phyloP scores from a whole-genome alignment of 2,329 filamentous ascomycete genomes.

The Hawksworthiomyces lignivorus region DNA sequence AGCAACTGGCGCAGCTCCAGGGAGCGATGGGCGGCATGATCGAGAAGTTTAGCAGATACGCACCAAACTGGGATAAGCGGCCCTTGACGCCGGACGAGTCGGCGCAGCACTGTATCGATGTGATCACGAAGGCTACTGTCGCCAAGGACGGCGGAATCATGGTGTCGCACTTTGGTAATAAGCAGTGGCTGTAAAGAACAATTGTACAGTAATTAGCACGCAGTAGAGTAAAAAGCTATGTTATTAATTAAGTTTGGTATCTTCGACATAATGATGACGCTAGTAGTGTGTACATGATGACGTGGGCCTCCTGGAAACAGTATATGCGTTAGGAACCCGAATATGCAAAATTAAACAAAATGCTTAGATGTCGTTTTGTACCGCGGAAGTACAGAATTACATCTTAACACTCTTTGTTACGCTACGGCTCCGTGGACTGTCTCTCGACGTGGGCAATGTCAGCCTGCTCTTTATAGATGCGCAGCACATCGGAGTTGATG shows the following conservation, averaged over 20 bases:
- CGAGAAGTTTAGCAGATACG: constrained; percentile 26
- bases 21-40: constrained; percentile 20
- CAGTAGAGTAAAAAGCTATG: too few species aligned
- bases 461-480: constrained; percentile 38
- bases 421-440: not conserved
- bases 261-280: too few species aligned
- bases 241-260: too few species aligned
- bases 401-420: too few species aligned
- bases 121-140: constrained; percentile 31
- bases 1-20: too few species aligned
- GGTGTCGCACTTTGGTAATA: constrained; percentile 45
- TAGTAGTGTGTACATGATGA: too few species aligned
- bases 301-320: too few species aligned
- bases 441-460: constrained; percentile 17
- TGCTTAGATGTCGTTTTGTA: too few species aligned
- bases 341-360: too few species aligned
- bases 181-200: constrained; percentile 45
- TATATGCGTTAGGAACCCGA: too few species aligned
- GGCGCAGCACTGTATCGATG: constrained; percentile 23
- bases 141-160: constrained; percentile 42
- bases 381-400: too few species aligned
- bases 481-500: constrained; percentile 40
- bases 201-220: too few species aligned
- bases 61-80: constrained; percentile 30
- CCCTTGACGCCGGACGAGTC: constrained; percentile 29